Base-by-base conservation (phyloP, 306 rosid genomes). In the Lablab purpureus region DNA sequence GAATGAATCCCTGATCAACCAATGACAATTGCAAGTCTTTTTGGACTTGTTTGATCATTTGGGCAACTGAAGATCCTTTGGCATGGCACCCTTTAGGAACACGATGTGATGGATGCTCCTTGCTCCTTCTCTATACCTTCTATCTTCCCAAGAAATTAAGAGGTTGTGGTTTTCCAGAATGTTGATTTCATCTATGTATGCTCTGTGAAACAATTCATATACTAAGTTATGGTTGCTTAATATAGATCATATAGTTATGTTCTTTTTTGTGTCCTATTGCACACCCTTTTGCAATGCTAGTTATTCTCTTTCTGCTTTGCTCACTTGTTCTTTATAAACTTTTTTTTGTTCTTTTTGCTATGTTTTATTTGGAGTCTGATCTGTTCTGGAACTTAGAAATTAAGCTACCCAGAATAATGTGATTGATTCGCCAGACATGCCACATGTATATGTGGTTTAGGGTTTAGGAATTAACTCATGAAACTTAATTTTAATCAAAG, bases 51-150 rank as follows among this genome's bases (percentile, higher is more conserved):
- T 81, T 79, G 72, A 80, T 83, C 87, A 76, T 52, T 83, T 81
- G 97, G 97, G 97, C 94, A 90, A 92, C 97, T 74, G 78, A 75
- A 70, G 67, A 85, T 79, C 89, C 94, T 92, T 92, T 92, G 97
- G 97, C 94, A 88, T 80, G 10, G 23, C 67, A 32, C 50, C 78
- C n/a, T n/a, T 64, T 70, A 49, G 47, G 70, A 52, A 68, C 74
- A 62, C 22, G 47, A 80, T 51, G 71, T 28, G 11, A 41, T 47
- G 34, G 3, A 65, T 58, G 52, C 40, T 78, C 81, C 56, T 76
- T 55, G 62, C 68, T 77, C 43, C 71, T 55, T 55, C 71, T 55
- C 55, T 37, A 27, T 32, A 22, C 77, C 62, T 69, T n/a, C 11
- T 17, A 7, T 50, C 55, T 79, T 84, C 55, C 59, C 18, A 75